Evolutionary conservation across 495 filamentous ascomycete species (phyloP).

Genomic region (Neurospora cerealis): DNA sequence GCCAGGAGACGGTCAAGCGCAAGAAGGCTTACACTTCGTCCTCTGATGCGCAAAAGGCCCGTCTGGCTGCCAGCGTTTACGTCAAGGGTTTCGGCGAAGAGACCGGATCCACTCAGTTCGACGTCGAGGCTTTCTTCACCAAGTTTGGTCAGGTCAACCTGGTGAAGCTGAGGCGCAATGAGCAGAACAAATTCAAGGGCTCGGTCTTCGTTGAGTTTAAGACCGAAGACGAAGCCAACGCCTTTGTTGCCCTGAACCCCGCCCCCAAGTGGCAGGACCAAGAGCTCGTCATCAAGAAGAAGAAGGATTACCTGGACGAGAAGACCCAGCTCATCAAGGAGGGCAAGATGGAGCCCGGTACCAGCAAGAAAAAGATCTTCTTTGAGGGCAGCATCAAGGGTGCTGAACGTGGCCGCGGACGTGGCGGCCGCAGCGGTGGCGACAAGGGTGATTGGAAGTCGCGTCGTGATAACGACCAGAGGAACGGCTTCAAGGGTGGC

Average conservation of each 20-base stretch:
- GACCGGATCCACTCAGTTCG: conserved; percentile 67
- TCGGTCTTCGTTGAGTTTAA: conserved; percentile 91
- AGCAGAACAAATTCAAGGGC: conserved; percentile 68
- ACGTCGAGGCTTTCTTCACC: conserved; percentile 85
- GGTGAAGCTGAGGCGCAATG: conserved; percentile 79
- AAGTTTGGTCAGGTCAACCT: conserved; percentile 67
- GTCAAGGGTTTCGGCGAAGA: conserved; percentile 86
- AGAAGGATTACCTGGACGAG: conserved; percentile 74
- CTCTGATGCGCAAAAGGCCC: conserved; percentile 18
- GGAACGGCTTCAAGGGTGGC: conserved; percentile 45
- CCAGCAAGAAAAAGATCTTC: conserved; percentile 13
- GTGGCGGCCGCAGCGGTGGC: conserved; percentile 20
- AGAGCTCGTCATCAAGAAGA: conserved; percentile 67
- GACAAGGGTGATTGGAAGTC: conserved; percentile 51
- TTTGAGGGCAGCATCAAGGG: conserved; percentile 28
- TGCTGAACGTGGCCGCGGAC: conserved; percentile 14
- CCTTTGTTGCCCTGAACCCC: conserved; percentile 68
- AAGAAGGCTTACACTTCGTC: conserved; percentile 49
- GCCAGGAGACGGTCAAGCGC: conserved; percentile 57
- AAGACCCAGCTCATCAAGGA: conserved; percentile 68
- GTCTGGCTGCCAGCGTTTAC: conserved; percentile 34
- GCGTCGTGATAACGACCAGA: conserved; percentile 54
- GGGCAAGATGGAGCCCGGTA: conserved; percentile 53
- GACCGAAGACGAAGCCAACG: conserved; percentile 59
- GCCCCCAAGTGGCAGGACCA: conserved; percentile 72